Evolutionary conservation across 768 basidiomycete genomes (phyloP), one percentile per base, ranked within the genome.

Genomic region (Infundibulicybe gibba): DNA sequence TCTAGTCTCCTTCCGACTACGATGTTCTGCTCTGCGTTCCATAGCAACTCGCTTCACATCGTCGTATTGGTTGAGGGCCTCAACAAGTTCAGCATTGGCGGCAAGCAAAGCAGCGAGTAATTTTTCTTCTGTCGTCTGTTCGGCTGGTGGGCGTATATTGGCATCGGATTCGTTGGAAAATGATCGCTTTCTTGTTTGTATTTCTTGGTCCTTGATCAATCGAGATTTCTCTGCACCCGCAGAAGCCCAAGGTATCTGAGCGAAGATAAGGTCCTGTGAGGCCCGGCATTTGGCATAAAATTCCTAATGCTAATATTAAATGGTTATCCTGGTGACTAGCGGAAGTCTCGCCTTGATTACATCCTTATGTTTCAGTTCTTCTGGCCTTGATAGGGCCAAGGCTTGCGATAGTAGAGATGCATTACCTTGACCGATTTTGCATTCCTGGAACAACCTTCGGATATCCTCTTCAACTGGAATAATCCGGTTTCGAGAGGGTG

Each of bases 231-330:
- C 85, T 1, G 92, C 92, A 12, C 84, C 79, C 1, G 90, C 83
- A 16, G 83, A 78, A 3, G 94, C 94, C 93, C 94, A 95, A 6
- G 87, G 83, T 55, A 97, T 93, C 64, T 94, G 93, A 10, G 86
- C 83, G 52, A 74, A 85, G 20, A 95, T 81, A 10, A 94, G 76
- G 50, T 93, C 92, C 63, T 92, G 90, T 2, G 90, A 92, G 3
- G 79, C 74, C 25, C 80, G 76, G 60, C 91, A 93, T 58, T 90
- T 89, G 13, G 63, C 57, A 55, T 89, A 80, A 57, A 93, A 94
- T 66, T 94, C 93, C 91, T 95, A 59, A 33, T 31, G 12, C 45
- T 3, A n/a, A 52, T 21, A 20, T 33, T 47, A 32, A n/a, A 25
- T 25, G 25, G 25, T 25, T 25, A 25, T 25, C 25, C 8, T 25